Conservation (phyloP, 1,284 basidiomycete species). For the Apiotrichum siamense region DNA sequence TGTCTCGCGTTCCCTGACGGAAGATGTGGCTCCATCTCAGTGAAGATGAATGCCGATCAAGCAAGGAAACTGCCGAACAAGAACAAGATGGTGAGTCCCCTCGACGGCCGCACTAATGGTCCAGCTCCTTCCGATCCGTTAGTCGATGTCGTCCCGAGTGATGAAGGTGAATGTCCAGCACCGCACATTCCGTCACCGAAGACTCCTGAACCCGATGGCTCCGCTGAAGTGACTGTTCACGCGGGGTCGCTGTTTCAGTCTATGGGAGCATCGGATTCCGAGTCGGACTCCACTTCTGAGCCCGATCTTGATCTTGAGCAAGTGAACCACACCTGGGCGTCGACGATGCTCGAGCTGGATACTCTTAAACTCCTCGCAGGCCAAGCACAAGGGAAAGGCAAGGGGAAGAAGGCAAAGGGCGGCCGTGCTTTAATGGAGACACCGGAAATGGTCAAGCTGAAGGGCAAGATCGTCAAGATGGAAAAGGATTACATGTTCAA, state of each 20-base stretch:
- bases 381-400: conserved; percentile 16
- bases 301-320: conserved; percentile 57
- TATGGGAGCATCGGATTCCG: conserved; percentile 13
- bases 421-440: conserved; percentile 38
- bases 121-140: conserved; percentile 3
- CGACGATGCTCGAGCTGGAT: conserved; percentile 53
- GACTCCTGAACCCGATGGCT: background rate
- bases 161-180: background rate
- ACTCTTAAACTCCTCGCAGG: conserved; percentile 22
- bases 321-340: conserved; percentile 41
- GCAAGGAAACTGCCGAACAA: conserved; percentile 26
- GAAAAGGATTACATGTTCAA: conserved; percentile 71
- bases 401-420: conserved; percentile 39
- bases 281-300: conserved; percentile 28
- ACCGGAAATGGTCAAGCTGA: conserved; percentile 52
- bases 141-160: background rate
- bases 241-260: conserved; percentile 29
- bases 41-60: conserved; percentile 56
- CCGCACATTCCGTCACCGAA: background rate
- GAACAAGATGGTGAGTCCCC: background rate
- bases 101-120: background rate
- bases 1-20: conserved; percentile 2
- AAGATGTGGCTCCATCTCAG: conserved; percentile 66
- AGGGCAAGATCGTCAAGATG: conserved; percentile 54
- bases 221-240: too few species aligned